Percentiles rank a stretch among this genome's conserved stretches.
phyloP scores from a whole-genome alignment of 2,329 filamentous ascomycete species.

The Xenoacremonium recifei region DNA sequence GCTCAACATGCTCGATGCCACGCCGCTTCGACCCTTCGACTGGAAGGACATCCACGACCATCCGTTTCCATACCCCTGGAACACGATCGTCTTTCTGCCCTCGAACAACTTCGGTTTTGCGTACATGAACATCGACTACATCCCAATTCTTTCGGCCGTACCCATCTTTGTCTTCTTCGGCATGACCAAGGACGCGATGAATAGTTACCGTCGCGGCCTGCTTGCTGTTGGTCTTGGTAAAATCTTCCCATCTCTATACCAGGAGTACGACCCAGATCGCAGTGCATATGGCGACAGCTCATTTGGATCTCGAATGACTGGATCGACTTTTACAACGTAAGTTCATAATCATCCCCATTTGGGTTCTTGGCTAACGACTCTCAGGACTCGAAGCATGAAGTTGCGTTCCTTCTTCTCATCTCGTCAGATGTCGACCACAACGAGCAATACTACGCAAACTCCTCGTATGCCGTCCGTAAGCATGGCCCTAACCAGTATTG shows the following conservation, averaged over 20 bases:
- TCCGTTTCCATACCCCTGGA: constrained; percentile 40
- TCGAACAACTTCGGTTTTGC: constrained; percentile 38
- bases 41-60: constrained; percentile 42
- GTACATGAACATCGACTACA: constrained; percentile 47
- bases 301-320: constrained; percentile 18
- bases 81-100: constrained; percentile 45
- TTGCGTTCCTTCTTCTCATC: constrained; percentile 19
- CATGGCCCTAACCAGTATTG: constrained; percentile 3
- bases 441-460: constrained; percentile 7
- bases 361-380: too few relatives aligned
- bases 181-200: constrained; percentile 51
- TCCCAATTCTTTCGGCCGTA: constrained; percentile 45
- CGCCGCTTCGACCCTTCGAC: constrained; percentile 34
- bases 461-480: constrained; percentile 3
- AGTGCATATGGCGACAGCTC: constrained; percentile 16
- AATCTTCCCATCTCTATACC: constrained; percentile 40
- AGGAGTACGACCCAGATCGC: constrained; percentile 39
- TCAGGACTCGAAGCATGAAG: constrained; percentile 18
- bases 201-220: constrained; percentile 43
- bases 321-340: constrained; percentile 21
- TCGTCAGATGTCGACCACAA: constrained; percentile 16
- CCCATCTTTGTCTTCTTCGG: constrained; percentile 56
- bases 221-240: constrained; percentile 41
- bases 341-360: too few relatives aligned
- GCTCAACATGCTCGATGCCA: constrained; percentile 37